These are phyloP conservation scores for Trichoderma hamatum DNA, from an alignment of 2,329 filamentous ascomycete species.

Conservation along the genomic window DNA sequence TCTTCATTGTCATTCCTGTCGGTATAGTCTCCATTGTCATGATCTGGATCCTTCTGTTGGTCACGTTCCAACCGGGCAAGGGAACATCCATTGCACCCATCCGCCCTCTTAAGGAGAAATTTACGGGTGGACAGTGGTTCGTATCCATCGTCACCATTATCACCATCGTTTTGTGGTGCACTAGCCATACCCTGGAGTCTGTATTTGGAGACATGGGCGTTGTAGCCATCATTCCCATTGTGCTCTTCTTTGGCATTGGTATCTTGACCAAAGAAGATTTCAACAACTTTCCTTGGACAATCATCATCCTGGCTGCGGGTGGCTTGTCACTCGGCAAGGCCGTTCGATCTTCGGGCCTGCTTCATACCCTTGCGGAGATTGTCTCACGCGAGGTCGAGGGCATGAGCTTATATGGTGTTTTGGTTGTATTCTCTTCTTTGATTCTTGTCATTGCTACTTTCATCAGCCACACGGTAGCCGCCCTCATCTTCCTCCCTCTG, in stretches of 20 bases:
- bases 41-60: constrained; percentile 85
- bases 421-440: constrained; percentile 81
- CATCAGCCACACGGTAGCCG: constrained; percentile 96
- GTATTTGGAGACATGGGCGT: constrained; percentile 98
- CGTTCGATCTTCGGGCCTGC: constrained; percentile 87
- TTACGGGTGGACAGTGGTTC: constrained; percentile 90
- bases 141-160: constrained; percentile 79
- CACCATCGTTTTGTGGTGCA: constrained; percentile 92
- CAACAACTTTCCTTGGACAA: constrained; percentile 99
- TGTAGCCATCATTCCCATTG: constrained; percentile 92
- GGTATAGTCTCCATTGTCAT: constrained; percentile 84
- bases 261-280: constrained; percentile 99
- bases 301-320: constrained; percentile 95
- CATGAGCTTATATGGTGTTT: constrained; percentile 81
- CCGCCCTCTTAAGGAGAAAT: constrained; percentile 83
- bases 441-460: constrained; percentile 95
- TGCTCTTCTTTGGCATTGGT: constrained; percentile 94
- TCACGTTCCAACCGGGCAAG: constrained; percentile 81
- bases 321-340: constrained; percentile 91
- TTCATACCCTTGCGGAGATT: constrained; percentile 80
- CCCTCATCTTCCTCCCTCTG: constrained; percentile 89
- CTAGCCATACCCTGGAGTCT: constrained; percentile 82
- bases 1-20: constrained; percentile 92
- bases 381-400: constrained; percentile 76
- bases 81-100: constrained; percentile 92